Base-by-base conservation (phyloP, 768 basidiomycete genomes). In the Panus rudis region DNA sequence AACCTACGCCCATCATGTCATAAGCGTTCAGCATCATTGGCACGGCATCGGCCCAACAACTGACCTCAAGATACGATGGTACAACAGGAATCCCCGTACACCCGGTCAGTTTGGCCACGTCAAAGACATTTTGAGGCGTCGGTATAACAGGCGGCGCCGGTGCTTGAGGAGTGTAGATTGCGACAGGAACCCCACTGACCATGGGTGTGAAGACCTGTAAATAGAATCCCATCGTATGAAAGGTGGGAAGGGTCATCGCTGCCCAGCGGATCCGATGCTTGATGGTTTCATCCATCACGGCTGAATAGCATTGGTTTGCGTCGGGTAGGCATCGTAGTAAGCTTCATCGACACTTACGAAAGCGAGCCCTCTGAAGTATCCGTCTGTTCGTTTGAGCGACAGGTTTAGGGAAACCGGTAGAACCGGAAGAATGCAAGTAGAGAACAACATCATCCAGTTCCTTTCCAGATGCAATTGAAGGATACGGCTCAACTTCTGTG, bases 351-450 rank as follows among this genome's bases (percentile, higher is more conserved):
- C 1, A 42, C 51, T n/a, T 37, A 56, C 55, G 43, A 2, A 43
- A 22, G 10, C 26, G 40, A 16, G 38, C 43, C 55, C 51, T 50
- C 35, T 56, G 35, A 6, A 47, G 37, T 23, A 59, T 30, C 26
- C 42, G 28, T 14, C 22, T 37, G 30, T 57, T 43, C 7, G 48
- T 49, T 30, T 52, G 28, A 3, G 47, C 42, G 24, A 75, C 65
- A 6, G 67, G 51, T 43, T 70, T 73, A 0, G 73, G 71, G 35
- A 69, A 61, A 2, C 72, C 70, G 0, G 73, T 71, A 39, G 71
- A 73, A 13, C 73, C 73, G 3, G 75, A 75, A 0, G 75, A 75
- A 46, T 75, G 71, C 0, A 72, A 52, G 39, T 69, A 74, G 6
- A 66, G 26, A 31, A 60, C 37, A 54, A 37, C 55, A 32, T 39